Percentiles rank a stretch among this genome's conserved stretches.
Conservation (phyloP, 1,284 basidiomycete species). For the Irpex rosettiformis region DNA sequence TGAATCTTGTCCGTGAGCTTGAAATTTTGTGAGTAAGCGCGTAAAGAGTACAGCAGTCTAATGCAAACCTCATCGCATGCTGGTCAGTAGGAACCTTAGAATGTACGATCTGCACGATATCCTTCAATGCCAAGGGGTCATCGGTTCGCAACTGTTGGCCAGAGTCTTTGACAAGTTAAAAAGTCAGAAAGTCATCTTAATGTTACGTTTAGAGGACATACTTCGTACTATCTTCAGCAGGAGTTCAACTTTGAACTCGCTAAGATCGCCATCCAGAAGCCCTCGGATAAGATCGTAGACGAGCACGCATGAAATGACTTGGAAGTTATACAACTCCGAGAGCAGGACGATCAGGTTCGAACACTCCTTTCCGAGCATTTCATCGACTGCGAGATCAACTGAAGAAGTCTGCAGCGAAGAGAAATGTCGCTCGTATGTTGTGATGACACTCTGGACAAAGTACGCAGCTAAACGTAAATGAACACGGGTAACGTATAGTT, state of each 20-base stretch:
- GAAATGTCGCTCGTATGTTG: constrained; percentile 63
- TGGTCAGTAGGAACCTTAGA: constrained; percentile 59
- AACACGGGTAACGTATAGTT: constrained; percentile 3
- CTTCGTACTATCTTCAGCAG: constrained; percentile 85
- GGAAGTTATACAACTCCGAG: constrained; percentile 94
- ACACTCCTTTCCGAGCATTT: constrained; percentile 75
- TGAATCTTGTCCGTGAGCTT: constrained; percentile 85
- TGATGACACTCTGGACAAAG: constrained; percentile 70
- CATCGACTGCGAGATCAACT: constrained; percentile 20
- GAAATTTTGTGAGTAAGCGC: constrained; percentile 1
- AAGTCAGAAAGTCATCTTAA: background rate
- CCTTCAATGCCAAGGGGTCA: constrained; percentile 80
- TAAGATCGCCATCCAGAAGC: constrained; percentile 64
- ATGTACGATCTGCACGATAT: constrained; percentile 84
- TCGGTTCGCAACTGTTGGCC: constrained; percentile 87
- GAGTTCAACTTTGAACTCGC: constrained; percentile 84
- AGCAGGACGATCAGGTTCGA: constrained; percentile 87
- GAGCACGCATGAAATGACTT: constrained; percentile 85
- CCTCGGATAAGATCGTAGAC: constrained; percentile 88
- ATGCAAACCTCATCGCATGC: constrained; percentile 53
- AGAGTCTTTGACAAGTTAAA: constrained; percentile 49
- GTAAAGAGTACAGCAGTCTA: background rate
- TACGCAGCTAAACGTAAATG: constrained; percentile 56
- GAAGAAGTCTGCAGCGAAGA: constrained; percentile 24
- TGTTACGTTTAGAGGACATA: constrained; percentile 38